A percentile compares a stretch with the other conserved stretches of the same genome.
phyloP scores from a whole-genome alignment of 2,329 filamentous ascomycete genomes.

The Pseudogymnoascus sp. region DNA sequence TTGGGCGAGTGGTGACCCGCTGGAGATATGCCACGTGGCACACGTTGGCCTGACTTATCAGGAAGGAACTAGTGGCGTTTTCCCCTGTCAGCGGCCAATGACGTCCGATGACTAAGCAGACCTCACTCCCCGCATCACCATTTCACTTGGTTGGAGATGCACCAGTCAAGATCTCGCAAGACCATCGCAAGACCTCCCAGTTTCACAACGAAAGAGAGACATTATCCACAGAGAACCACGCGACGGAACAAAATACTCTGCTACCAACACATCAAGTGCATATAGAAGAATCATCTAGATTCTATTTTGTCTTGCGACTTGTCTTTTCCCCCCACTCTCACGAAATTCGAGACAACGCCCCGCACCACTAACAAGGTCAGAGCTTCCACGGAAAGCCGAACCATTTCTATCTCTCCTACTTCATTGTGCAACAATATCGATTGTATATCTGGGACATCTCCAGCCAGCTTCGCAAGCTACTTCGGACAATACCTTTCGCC shows the following conservation, averaged over 20 bases:
- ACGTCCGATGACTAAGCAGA: background rate
- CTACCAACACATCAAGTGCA: background rate
- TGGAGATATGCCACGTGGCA: background rate
- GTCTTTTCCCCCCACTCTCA: background rate
- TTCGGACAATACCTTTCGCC: background rate
- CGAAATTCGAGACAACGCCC: background rate
- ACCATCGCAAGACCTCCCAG: background rate
- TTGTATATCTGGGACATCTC: background rate
- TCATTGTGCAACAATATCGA: background rate
- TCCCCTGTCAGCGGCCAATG: background rate
- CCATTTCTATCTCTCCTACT: background rate
- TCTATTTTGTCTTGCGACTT: background rate
- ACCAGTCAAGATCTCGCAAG: constrained; percentile 3
- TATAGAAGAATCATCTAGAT: background rate
- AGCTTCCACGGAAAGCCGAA: background rate
- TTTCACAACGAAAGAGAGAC: background rate
- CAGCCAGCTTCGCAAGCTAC: background rate
- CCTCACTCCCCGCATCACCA: constrained; percentile 2
- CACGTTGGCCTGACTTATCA: background rate
- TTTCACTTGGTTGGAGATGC: background rate
- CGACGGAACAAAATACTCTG: background rate
- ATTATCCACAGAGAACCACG: background rate
- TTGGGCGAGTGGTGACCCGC: background rate
- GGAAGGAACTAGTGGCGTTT: background rate
- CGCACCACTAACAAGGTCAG: background rate